These are phyloP conservation scores for Phoma herbarum DNA, from an alignment of 2,329 filamentous ascomycete species.

Conservation along the genomic window DNA sequence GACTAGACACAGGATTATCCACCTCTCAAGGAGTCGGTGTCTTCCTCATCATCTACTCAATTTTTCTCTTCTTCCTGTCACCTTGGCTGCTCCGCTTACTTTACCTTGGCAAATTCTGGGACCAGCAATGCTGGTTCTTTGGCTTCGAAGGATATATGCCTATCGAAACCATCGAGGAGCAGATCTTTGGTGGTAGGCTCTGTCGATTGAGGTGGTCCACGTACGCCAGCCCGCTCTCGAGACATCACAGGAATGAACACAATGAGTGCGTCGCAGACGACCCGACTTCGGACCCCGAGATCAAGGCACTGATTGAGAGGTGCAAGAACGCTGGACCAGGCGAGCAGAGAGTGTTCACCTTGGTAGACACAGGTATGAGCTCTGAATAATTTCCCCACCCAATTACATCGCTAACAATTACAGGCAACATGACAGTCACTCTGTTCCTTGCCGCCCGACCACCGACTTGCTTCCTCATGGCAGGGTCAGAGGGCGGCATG, in stretches of 20 bases:
- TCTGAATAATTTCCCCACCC: not conserved
- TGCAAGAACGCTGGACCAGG: conserved; percentile 35
- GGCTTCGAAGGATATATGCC: conserved; percentile 55
- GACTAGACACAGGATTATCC: not conserved
- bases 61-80: conserved; percentile 40
- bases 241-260: conserved; percentile 42
- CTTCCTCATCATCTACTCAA: conserved; percentile 35
- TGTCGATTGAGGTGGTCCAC: conserved; percentile 51
- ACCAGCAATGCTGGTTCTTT: conserved; percentile 55
- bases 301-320: conserved; percentile 32
- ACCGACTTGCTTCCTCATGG: conserved; percentile 55
- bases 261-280: conserved; percentile 46
- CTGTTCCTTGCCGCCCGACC: conserved; percentile 53
- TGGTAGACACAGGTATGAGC: conserved; percentile 47
- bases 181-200: conserved; percentile 51
- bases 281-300: conserved; percentile 37
- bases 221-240: conserved; percentile 43
- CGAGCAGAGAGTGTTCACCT: conserved; percentile 39
- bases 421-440: conserved; percentile 55
- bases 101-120: conserved; percentile 54
- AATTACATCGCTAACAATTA: conserved; percentile 17
- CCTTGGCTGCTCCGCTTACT: conserved; percentile 50
- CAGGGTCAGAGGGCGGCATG: conserved; percentile 58
- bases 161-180: conserved; percentile 50
- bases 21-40: conserved; percentile 6